Conservation (phyloP, 2,329 filamentous ascomycete genomes). For the Polytolypa hystricis region DNA sequence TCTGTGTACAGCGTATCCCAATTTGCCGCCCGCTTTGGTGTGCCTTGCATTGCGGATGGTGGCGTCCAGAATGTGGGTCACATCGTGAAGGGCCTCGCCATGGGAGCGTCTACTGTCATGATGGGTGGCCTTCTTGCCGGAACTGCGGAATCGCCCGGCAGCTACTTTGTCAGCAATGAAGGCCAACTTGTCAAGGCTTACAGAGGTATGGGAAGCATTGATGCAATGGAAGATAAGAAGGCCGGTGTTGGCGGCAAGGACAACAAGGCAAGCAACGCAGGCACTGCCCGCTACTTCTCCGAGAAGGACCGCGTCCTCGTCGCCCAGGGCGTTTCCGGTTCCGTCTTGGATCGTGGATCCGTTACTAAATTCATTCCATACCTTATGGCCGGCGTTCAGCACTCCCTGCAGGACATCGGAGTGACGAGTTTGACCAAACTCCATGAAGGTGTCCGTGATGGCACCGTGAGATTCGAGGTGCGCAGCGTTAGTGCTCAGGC, state of each 20-base stretch:
- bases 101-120: slow-evolving; percentile 94
- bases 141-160: slow-evolving; percentile 93
- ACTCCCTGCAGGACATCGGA: slow-evolving; percentile 93
- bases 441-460: slow-evolving; percentile 61
- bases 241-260: slow-evolving; percentile 63
- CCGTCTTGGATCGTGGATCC: slow-evolving; percentile 50
- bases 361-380: slow-evolving; percentile 95
- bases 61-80: slow-evolving; percentile 98
- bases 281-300: slow-evolving; percentile 95
- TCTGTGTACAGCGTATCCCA: slow-evolving; percentile 80
- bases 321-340: slow-evolving; percentile 87
- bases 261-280: slow-evolving; percentile 64
- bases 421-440: slow-evolving; percentile 68
- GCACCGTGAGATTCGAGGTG: slow-evolving; percentile 81
- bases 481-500: slow-evolving; percentile 88
- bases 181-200: slow-evolving; percentile 99
- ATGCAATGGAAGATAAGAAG: slow-evolving; percentile 99
- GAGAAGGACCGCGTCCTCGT: slow-evolving; percentile 92
- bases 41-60: slow-evolving; percentile 95
- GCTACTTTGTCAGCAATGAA: slow-evolving; percentile 91
- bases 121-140: slow-evolving; percentile 97
- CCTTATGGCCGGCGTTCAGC: slow-evolving; percentile 87
- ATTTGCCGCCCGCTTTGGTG: slow-evolving; percentile 86
- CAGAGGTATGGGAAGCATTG: slow-evolving; percentile 97
- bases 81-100: slow-evolving; percentile 93